Base-by-base conservation (phyloP, 2,329 filamentous ascomycete species). In the Lecanicillium sp. region DNA sequence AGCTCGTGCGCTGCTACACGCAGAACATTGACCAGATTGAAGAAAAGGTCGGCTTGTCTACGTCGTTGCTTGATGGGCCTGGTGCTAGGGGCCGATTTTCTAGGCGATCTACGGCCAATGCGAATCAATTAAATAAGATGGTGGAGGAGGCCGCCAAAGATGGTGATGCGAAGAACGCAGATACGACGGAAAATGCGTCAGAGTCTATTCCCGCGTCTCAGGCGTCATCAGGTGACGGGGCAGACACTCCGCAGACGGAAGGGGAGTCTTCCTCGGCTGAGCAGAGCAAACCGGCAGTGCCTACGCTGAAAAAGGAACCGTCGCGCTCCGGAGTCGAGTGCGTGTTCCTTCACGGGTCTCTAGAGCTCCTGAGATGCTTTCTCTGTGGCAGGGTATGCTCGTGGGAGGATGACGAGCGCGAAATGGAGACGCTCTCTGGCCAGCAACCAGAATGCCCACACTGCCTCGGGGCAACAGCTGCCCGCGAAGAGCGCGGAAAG, bases 1-100 rank as follows among this genome's bases (percentile, higher is more conserved):
- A 82, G 46, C 65, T 87, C 5, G 78, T 84, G 22, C 67, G 81
- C 29, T 84, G 81, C 50, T 87, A 87, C 50, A 86, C 81, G 0
- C 81, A 87, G 48, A 87, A 86, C 46, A 86, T 87, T 46, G 81
- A 87, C 48, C 77, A 79, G 44, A 74, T 87, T 6, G 82, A 87
- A 53, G 77, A 80, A 50, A 78, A 81, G 41, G 79, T 84, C 31
- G 81, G 81, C 4, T 63, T 86, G 4, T 75, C 71, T 13, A 83
- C 79, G 0, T 71, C 79, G 39, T 64, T 86, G 8, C 61, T 65
- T 10, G 66, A 73, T 22, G 81, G 81, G 0, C 72, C 77, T 1
- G 82, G 81, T 2, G 77, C 69, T 47, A 69, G 74, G 29, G 70
- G 72, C 10, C 66, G 78, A 2, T 81, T 81, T 49, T 77, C 72